Base-by-base conservation (phyloP, 139 green algal genomes). In the Tetraselmis striata region DNA sequence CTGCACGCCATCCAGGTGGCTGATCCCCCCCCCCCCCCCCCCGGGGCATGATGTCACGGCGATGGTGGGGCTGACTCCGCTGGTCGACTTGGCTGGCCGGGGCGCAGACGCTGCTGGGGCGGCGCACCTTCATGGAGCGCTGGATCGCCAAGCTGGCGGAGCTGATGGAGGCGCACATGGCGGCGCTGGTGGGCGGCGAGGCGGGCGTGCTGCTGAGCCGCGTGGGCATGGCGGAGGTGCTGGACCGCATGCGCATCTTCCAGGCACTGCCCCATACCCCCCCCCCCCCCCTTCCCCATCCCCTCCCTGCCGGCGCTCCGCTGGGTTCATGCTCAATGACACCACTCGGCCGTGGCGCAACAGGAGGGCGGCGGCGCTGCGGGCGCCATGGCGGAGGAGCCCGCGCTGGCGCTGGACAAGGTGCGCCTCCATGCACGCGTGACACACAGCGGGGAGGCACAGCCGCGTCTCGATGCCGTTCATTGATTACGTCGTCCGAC, bases 141-240 rank as follows among this genome's bases (percentile, higher is more conserved):
- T 28, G 76, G 27, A 67, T 67, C 45, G 18, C 45, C 45, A 67
- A 67, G 45, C 45, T 67, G 45, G 45, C 11, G 11, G 45, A 67
- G 90, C 24, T 58, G 25, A 67, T 93, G 5, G 87, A 94, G 80
- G 81, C 31, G 2, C 89, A 94, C 59, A 76, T 93, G 29, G 77
- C 77, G 0, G 84, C 81, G 30, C 85, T 96, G 76, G 89, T 93
- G 30, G 84, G 76, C 0, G 86, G 81, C 0, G 89, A 95, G 84
- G 89, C 86, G 28, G 87, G 80, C 11, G 79, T 82, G 30, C 80
- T 95, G 80, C 87, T 96, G 59, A 78, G 77, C 0, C 59, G 81
- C 28, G 92, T 87, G 75, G 89, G 91, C 0, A 78, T 95, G 80
- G 89, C 84, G 5, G 92, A 96, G 79, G 76, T 96, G 24, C 79